phyloP scores from a whole-genome alignment of 2,329 filamentous ascomycete genomes.

The Drechmeria coniospora region DNA sequence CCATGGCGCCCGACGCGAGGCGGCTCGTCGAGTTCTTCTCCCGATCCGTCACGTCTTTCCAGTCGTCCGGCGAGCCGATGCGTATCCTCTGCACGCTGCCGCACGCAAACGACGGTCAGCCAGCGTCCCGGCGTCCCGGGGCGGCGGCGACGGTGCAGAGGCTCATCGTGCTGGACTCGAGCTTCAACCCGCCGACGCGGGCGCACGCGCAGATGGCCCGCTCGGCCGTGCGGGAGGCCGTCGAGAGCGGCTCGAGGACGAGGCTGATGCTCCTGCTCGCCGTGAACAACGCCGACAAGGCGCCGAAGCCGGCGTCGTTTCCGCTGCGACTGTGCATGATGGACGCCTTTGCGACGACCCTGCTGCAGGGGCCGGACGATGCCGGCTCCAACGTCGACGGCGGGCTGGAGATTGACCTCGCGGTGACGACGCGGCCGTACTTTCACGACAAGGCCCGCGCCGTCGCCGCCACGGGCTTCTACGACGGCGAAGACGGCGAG shows the following conservation, averaged over 20 bases:
- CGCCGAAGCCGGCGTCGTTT: slow-evolving; percentile 51
- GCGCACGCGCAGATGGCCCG: slow-evolving; percentile 44
- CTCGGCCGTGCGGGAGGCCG: slow-evolving; percentile 22
- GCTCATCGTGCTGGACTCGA: slow-evolving; percentile 49
- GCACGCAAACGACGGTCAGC: slow-evolving; percentile 4
- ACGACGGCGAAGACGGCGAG: slow-evolving; percentile 10
- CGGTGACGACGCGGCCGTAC: slow-evolving; percentile 54
- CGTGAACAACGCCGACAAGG: slow-evolving; percentile 51
- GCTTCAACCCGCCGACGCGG: slow-evolving; percentile 51
- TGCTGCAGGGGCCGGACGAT: slow-evolving; percentile 12
- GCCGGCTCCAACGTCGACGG: no score
- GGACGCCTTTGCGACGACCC: slow-evolving; percentile 47
- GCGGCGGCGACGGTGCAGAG: slow-evolving; percentile 7
- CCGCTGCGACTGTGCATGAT: slow-evolving; percentile 56
- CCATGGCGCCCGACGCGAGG: slow-evolving; percentile 11
- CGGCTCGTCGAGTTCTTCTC: slow-evolving; percentile 25
- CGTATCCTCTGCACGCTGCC: slow-evolving; percentile 28
- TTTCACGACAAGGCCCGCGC: slow-evolving; percentile 56
- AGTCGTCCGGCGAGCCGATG: slow-evolving; percentile 25
- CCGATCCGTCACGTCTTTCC: slow-evolving; percentile 28
- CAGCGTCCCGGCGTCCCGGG: slow-evolving; percentile 8
- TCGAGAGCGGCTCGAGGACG: slow-evolving; percentile 7
- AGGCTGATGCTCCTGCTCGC: slow-evolving; percentile 45
- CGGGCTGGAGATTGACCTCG: slow-evolving; percentile 41
- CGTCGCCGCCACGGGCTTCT: slow-evolving; percentile 32